Conservation (phyloP, 495 filamentous ascomycete species). For the Trichoderma parareesei region DNA sequence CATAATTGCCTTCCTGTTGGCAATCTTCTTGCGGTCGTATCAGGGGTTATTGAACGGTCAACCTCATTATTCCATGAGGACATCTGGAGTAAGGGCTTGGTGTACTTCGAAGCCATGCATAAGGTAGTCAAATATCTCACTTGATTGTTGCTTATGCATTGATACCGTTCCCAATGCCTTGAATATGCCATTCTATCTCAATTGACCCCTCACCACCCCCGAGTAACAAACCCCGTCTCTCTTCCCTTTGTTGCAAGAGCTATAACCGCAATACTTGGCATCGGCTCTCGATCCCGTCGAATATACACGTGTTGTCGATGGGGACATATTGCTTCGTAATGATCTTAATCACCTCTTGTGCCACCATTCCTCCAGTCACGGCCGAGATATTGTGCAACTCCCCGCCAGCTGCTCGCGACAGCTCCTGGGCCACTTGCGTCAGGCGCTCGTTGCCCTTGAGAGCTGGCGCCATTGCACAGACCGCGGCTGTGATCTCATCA, state of each 20-base stretch:
- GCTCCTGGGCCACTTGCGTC: constrained; percentile 50
- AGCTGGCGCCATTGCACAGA: constrained; percentile 35
- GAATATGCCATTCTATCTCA: neutral
- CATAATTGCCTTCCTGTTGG: too few species aligned
- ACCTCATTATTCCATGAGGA: too few species aligned
- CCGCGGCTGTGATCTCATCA: constrained; percentile 34
- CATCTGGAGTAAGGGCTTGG: too few species aligned
- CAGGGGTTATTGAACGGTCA: too few species aligned
- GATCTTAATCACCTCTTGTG: constrained; percentile 94
- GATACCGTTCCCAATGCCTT: neutral
- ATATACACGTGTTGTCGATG: constrained; percentile 86
- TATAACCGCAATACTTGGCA: constrained; percentile 58
- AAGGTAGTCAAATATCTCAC: too few species aligned
- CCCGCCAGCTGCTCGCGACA: constrained; percentile 68
- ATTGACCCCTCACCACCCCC: neutral
- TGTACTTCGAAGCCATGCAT: too few species aligned
- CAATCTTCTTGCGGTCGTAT: too few species aligned
- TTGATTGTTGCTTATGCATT: too few species aligned
- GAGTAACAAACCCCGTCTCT: neutral
- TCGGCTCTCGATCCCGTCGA: constrained; percentile 79
- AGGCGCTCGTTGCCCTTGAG: constrained; percentile 37
- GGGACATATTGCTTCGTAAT: constrained; percentile 95
- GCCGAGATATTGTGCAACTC: constrained; percentile 95
- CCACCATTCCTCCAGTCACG: constrained; percentile 81
- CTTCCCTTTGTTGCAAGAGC: constrained; percentile 19